phyloP scores from a whole-genome alignment of 768 basidiomycete species.

The Phlebiopsis gigantea region DNA sequence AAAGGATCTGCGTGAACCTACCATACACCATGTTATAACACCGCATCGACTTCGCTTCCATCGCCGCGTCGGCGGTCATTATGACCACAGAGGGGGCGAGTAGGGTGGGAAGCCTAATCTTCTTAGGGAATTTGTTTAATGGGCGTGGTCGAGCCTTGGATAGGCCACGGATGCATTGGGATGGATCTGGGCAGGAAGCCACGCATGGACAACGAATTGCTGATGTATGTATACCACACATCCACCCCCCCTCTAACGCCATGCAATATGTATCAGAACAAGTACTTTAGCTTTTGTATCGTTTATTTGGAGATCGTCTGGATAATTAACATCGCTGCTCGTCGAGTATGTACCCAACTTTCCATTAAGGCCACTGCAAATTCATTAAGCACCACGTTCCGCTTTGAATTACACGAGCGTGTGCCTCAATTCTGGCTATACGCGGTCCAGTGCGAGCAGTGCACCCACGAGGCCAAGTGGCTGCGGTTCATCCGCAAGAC shows the following conservation, averaged over 20 bases:
- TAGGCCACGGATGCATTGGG: not conserved
- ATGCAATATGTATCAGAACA: not conserved
- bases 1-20: not conserved
- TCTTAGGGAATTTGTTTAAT: not conserved
- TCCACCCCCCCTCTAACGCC: not conserved
- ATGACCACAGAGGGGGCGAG: not conserved
- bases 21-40: not conserved
- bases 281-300: not conserved
- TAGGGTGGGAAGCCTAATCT: not conserved
- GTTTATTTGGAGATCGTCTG: not conserved
- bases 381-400: no score
- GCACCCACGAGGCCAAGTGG: no score
- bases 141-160: not conserved
- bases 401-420: no score
- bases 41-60: not conserved
- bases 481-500: no score
- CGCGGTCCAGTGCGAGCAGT: no score
- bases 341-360: no score
- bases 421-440: no score
- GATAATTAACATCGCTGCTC: no score
- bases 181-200: not conserved
- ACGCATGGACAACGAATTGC: not conserved
- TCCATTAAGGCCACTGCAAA: no score
- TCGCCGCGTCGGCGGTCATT: not conserved
- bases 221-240: not conserved